A percentile compares a stretch with the other conserved stretches of the same genome.
Evolutionary conservation across 2,329 filamentous ascomycete species (phyloP).

Genomic region (Fusarium vanettenii): DNA sequence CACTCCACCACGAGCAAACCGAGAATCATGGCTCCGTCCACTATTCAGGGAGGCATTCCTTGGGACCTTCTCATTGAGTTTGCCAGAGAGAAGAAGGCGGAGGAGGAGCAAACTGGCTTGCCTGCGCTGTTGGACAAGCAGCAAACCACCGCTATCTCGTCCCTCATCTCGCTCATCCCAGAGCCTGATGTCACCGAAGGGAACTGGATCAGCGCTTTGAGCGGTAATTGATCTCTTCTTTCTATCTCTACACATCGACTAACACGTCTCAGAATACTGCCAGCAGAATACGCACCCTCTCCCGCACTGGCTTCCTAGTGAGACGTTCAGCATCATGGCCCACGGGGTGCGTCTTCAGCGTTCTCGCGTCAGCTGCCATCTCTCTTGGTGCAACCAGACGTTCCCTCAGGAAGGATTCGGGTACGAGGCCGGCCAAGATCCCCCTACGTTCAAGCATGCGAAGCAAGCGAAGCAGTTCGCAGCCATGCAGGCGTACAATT

Average conservation of each 20-base stretch:
- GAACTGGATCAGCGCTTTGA: constrained; percentile 46
- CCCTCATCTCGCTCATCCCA: constrained; percentile 49
- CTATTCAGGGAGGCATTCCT: constrained; percentile 9
- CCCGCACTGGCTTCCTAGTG: constrained; percentile 8
- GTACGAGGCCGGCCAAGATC: constrained; percentile 35
- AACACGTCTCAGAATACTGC: constrained; percentile 17
- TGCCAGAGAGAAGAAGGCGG: constrained; percentile 27
- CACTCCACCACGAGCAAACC: background rate
- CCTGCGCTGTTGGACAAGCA: constrained; percentile 52
- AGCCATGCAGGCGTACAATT: constrained; percentile 55
- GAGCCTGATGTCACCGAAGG: constrained; percentile 43
- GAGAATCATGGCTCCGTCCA: constrained; percentile 1
- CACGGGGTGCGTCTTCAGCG: constrained; percentile 27
- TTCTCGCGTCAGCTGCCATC: constrained; percentile 43
- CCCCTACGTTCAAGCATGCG: constrained; percentile 57
- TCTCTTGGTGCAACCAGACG: constrained; percentile 30
- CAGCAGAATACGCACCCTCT: constrained; percentile 9
- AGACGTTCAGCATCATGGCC: constrained; percentile 29
- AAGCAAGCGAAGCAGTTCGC: constrained; percentile 67
- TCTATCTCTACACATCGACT: background rate
- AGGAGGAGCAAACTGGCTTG: constrained; percentile 21
- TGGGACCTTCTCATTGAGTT: constrained; percentile 35
- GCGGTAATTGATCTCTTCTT: constrained; percentile 31
- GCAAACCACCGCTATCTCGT: constrained; percentile 55
- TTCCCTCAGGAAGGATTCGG: constrained; percentile 52